A percentile compares a stretch with the other conserved stretches of the same genome.
phyloP scores from a whole-genome alignment of 805 yeast species.

The Sugiyamaella smithiae region DNA sequence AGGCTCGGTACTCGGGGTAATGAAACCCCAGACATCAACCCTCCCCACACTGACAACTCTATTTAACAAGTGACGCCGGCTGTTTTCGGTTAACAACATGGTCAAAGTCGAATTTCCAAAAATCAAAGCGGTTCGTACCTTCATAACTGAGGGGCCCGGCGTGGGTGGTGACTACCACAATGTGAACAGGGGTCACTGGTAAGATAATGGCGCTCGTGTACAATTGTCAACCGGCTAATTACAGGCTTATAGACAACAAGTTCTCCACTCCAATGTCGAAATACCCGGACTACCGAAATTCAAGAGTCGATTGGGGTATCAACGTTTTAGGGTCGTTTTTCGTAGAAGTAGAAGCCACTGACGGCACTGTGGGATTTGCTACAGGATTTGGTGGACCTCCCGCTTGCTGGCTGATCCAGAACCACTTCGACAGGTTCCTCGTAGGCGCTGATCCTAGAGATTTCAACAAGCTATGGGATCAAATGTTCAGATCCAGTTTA shows the following conservation, averaged over 20 bases:
- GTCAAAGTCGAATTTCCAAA: conserved; percentile 37
- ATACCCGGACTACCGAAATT: conserved; percentile 43
- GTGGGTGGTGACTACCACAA: conserved; percentile 53
- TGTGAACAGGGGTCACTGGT: conserved; percentile 49
- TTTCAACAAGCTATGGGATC: conserved; percentile 46
- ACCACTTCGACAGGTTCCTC: conserved; percentile 47
- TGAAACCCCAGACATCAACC: background rate
- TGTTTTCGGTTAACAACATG: background rate
- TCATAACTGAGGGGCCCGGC: conserved; percentile 43
- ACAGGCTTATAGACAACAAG: conserved; percentile 40
- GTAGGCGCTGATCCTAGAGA: conserved; percentile 49
- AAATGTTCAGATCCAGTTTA: conserved; percentile 49
- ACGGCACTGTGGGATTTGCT: conserved; percentile 50
- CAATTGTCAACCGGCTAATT: background rate
- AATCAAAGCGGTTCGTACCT: conserved; percentile 44
- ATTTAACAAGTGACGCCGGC: background rate
- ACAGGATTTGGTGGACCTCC: conserved; percentile 54
- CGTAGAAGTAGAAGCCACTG: conserved; percentile 47
- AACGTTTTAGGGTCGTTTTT: conserved; percentile 51
- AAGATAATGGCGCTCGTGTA: background rate
- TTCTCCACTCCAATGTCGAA: conserved; percentile 52
- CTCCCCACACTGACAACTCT: background rate
- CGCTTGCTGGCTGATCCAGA: conserved; percentile 47
- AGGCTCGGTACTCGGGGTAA: conserved; percentile 1
- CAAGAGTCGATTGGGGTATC: conserved; percentile 50